Conservation (phyloP, 768 basidiomycete species). For the Auricularia auricula-judae region DNA sequence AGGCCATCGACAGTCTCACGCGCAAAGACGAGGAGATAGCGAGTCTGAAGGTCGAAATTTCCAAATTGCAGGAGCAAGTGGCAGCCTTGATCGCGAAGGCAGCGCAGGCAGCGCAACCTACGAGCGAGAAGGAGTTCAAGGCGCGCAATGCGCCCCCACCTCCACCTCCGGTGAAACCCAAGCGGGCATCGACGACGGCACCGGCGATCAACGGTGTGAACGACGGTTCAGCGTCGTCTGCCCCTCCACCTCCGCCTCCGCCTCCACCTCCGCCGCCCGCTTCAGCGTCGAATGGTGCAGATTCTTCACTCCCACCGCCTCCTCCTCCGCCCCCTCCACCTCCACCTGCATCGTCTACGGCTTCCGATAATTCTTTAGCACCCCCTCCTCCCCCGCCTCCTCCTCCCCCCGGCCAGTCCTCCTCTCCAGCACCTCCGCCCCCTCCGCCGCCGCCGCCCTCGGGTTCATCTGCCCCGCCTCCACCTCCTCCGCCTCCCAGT, state of each 20-base stretch:
- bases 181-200: slow-evolving; percentile 10
- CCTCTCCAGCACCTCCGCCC: slow-evolving; percentile 14
- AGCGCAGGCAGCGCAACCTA: slow-evolving; percentile 29
- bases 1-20: slow-evolving; percentile 55
- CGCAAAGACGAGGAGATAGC: slow-evolving; percentile 59
- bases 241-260: slow-evolving; percentile 11
- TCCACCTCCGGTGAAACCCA: slow-evolving; percentile 33
- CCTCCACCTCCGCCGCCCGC: slow-evolving; percentile 17
- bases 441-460: slow-evolving; percentile 9
- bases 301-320: neutral
- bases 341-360: slow-evolving; percentile 2
- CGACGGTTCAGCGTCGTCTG: slow-evolving; percentile 6
- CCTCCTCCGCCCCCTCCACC: slow-evolving; percentile 11
- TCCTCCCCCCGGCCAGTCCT: slow-evolving; percentile 14
- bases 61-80: slow-evolving; percentile 32
- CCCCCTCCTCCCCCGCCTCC: slow-evolving; percentile 14
- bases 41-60: slow-evolving; percentile 37
- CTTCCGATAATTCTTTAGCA: neutral
- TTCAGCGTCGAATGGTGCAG: slow-evolving; percentile 11
- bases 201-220: neutral
- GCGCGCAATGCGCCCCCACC: slow-evolving; percentile 51
- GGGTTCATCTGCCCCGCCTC: slow-evolving; percentile 8
- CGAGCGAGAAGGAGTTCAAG: slow-evolving; percentile 65
- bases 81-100: slow-evolving; percentile 15
- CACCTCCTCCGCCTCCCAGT: slow-evolving; percentile 20